Conservation (phyloP, 2,329 filamentous ascomycete species). For the Stagonosporopsis chrysanthemi region DNA sequence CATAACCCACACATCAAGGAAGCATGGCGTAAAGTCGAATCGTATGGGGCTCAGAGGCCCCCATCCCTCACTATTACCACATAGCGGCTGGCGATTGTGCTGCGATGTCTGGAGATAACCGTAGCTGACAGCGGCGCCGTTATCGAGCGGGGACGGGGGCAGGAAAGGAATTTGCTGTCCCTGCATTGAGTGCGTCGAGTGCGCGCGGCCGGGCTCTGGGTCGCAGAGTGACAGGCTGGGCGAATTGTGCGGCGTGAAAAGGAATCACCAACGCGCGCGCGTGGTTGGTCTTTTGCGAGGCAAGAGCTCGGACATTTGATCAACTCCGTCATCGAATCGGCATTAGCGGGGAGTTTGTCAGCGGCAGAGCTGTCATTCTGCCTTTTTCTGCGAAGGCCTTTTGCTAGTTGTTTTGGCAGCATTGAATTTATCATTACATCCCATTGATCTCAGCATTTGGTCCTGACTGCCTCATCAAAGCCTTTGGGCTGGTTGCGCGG, state of each 20-base stretch:
- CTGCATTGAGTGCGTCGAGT: conserved; percentile 46
- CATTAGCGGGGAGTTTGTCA: conserved; percentile 18
- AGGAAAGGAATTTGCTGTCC: conserved; percentile 46
- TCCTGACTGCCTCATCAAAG: neutral
- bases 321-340: conserved; percentile 16
- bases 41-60: conserved; percentile 85
- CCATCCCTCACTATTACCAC: conserved; percentile 92
- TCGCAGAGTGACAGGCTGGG: conserved; percentile 29
- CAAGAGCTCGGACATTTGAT: conserved; percentile 16
- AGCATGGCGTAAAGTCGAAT: conserved; percentile 97
- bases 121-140: conserved; percentile 23
- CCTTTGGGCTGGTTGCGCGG: neutral
- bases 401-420: neutral
- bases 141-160: conserved; percentile 32
- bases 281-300: conserved; percentile 16
- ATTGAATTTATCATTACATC: neutral
- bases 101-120: conserved; percentile 63
- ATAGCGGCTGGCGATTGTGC: conserved; percentile 71
- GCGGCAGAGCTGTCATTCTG: neutral
- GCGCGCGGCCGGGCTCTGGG: conserved; percentile 35
- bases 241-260: conserved; percentile 12
- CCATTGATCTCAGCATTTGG: neutral
- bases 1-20: conserved; percentile 89
- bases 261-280: conserved; percentile 9
- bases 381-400: neutral